Percentiles rank a stretch among this genome's conserved stretches.
phyloP scores from a whole-genome alignment of 768 basidiomycete species.

The Pleurotus cornucopiae region DNA sequence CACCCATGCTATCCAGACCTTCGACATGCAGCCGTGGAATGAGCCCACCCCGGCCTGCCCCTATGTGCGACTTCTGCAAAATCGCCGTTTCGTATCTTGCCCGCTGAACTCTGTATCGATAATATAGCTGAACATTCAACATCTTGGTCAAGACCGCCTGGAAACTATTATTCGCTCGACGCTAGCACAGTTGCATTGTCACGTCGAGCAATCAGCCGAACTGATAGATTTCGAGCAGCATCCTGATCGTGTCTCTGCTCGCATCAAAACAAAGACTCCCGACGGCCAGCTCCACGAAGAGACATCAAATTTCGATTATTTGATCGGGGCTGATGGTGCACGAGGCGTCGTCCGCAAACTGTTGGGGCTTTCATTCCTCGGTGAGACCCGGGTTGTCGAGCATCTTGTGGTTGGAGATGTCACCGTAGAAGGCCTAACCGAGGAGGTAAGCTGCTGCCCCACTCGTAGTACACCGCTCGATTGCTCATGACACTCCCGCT shows the following conservation, averaged over 20 bases:
- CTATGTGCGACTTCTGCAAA: conserved; percentile 15
- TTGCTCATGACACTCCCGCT: not conserved
- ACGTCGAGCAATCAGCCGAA: conserved; percentile 20
- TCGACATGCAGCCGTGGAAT: conserved; percentile 17
- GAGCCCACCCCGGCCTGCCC: conserved; percentile 20
- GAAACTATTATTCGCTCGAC: conserved; percentile 20
- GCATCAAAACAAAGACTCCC: conserved; percentile 9
- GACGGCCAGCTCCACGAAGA: conserved; percentile 11
- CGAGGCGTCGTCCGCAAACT: conserved; percentile 22
- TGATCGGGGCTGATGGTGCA: conserved; percentile 22
- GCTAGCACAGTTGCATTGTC: conserved; percentile 16
- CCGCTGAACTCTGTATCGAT: conserved; percentile 10
- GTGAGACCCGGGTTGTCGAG: conserved; percentile 24
- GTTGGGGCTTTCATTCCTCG: conserved; percentile 21
- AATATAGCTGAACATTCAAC: conserved; percentile 19
- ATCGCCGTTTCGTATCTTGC: conserved; percentile 1
- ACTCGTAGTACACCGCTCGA: not conserved
- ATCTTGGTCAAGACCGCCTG: conserved; percentile 21
- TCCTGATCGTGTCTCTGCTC: conserved; percentile 17
- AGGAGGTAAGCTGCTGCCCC: conserved; percentile 25
- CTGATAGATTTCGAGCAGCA: conserved; percentile 21
- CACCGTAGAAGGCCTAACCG: conserved; percentile 32
- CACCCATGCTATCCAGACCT: conserved; percentile 5
- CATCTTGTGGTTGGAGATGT: conserved; percentile 29
- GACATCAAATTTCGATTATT: conserved; percentile 13